Evolutionary conservation across 768 basidiomycete species (phyloP), one percentile per base, ranked within the genome.

Genomic region (Xerocomus potaroensis): DNA sequence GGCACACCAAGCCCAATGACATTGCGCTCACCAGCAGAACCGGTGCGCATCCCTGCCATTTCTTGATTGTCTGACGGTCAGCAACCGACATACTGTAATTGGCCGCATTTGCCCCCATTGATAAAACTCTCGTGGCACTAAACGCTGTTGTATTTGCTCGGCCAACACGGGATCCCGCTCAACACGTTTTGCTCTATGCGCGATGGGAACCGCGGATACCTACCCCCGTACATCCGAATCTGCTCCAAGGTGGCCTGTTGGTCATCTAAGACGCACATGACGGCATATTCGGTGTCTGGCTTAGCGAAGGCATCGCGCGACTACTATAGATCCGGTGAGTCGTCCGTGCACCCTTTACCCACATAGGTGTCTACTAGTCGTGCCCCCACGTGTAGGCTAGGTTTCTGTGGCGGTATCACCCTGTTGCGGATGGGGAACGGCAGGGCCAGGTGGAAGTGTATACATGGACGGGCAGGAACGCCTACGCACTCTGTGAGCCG

Each of bases 151-250:
- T 93, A 94, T 69, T 93, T 90, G 14, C 75, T 96, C n/a, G 95
- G 97, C 59, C 93, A 96, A 59, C 88, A 98, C 55, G 95, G 95
- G 0, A 92, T 94, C 37, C 93, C 91, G 10, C 73, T 97, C 14
- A 82, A 85, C 36, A 96, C 95, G 1, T n/a, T n/a, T n/a, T n/a
- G 1, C 75, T 97, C 6, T 97, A 96, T 63, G 58, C 75, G 3
- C 76, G 76, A 1, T 87, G 83, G 43, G 79, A n/a, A n/a, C n/a
- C n/a, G n/a, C n/a, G n/a, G n/a, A n/a, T n/a, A n/a, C n/a, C n/a
- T n/a, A n/a, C n/a, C n/a, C n/a, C n/a, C n/a, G n/a, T n/a, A n/a
- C n/a, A n/a, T n/a, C n/a, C n/a, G n/a, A n/a, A n/a, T n/a, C n/a
- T n/a, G n/a, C n/a, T n/a, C n/a, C n/a, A n/a, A n/a, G n/a, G n/a